A percentile compares a stretch with the other conserved stretches of the same genome.
These are phyloP conservation scores for Fraxinus floribunda DNA, from an alignment of 305 asterid genomes.

Conservation along the genomic window DNA sequence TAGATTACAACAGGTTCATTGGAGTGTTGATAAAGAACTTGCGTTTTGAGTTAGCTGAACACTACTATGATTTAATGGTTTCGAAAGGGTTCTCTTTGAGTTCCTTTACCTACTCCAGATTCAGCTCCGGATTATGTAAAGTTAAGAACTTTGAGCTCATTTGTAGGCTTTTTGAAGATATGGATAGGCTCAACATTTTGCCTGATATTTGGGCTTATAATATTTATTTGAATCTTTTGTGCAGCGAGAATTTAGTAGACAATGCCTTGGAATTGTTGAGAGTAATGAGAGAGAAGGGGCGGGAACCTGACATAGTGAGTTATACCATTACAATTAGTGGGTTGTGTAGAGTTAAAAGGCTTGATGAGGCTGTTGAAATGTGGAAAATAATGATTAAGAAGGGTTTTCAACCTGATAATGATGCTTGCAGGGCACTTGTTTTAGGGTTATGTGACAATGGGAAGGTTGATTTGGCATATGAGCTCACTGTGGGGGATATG, in stretches of 20 bases:
- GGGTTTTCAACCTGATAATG: slow-evolving; percentile 59
- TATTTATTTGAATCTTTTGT: slow-evolving; percentile 69
- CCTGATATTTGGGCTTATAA: slow-evolving; percentile 94
- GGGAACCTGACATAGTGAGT: slow-evolving; percentile 74
- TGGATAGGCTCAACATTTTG: slow-evolving; percentile 65
- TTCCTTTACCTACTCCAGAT: slow-evolving; percentile 86
- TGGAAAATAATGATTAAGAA: slow-evolving; percentile 71
- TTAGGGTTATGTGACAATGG: slow-evolving; percentile 68
- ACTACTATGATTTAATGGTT: slow-evolving; percentile 59
- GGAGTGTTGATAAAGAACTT: slow-evolving; percentile 70
- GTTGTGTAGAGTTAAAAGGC: slow-evolving; percentile 52
- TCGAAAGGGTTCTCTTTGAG: slow-evolving; percentile 70
- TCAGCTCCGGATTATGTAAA: slow-evolving; percentile 76
- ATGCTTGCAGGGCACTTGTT: slow-evolving; percentile 83
- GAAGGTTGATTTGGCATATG: slow-evolving; percentile 95
- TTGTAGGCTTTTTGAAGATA: slow-evolving; percentile 63
- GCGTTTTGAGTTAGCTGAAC: slow-evolving; percentile 62
- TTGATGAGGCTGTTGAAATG: slow-evolving; percentile 59
- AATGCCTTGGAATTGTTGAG: slow-evolving; percentile 62
- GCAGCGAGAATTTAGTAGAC: slow-evolving; percentile 68
- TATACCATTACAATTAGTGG: slow-evolving; percentile 71
- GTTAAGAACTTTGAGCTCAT: slow-evolving; percentile 75
- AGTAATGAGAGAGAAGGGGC: slow-evolving; percentile 68
- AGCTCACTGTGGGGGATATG: slow-evolving; percentile 77
- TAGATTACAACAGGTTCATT: slow-evolving; percentile 37